Evolutionary conservation across 2,329 filamentous ascomycete species (phyloP).

Genomic region (Fusarium oxysporum): DNA sequence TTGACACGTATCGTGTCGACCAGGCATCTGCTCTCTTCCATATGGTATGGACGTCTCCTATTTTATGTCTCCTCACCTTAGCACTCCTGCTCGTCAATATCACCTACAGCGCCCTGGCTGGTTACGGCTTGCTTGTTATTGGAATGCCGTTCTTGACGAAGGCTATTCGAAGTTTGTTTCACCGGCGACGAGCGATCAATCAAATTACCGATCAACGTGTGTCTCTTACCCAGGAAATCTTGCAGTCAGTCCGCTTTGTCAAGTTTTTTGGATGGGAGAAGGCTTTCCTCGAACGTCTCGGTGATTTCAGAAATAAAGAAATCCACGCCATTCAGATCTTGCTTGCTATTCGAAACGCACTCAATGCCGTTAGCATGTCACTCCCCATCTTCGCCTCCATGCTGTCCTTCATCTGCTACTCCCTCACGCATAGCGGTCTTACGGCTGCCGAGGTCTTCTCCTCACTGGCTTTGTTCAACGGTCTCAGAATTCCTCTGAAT

Average conservation of each 20-base stretch:
- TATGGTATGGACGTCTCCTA: conserved; percentile 87
- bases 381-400: conserved; percentile 95
- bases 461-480: conserved; percentile 95
- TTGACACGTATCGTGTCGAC: conserved; percentile 93
- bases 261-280: conserved; percentile 98
- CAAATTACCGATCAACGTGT: conserved; percentile 94
- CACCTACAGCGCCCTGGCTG: conserved; percentile 88
- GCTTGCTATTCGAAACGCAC: conserved; percentile 84
- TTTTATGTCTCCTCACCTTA: conserved; percentile 82
- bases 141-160: conserved; percentile 81
- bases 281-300: conserved; percentile 82
- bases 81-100: conserved; percentile 86
- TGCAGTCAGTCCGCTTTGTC: conserved; percentile 92
- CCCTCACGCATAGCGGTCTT: conserved; percentile 73
- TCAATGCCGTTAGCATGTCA: conserved; percentile 85
- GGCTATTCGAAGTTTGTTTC: conserved; percentile 81
- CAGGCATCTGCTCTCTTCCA: conserved; percentile 91
- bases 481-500: conserved; percentile 89
- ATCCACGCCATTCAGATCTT: conserved; percentile 87
- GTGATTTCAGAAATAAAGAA: conserved; percentile 78
- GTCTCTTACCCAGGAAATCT: conserved; percentile 89
- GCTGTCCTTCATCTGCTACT: conserved; percentile 90
- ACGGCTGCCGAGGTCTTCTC: conserved; percentile 87
- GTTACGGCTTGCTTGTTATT: conserved; percentile 84
- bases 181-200: conserved; percentile 83